phyloP scores from a whole-genome alignment of 2,329 filamentous ascomycete genomes.

The Colletotrichum lentis region DNA sequence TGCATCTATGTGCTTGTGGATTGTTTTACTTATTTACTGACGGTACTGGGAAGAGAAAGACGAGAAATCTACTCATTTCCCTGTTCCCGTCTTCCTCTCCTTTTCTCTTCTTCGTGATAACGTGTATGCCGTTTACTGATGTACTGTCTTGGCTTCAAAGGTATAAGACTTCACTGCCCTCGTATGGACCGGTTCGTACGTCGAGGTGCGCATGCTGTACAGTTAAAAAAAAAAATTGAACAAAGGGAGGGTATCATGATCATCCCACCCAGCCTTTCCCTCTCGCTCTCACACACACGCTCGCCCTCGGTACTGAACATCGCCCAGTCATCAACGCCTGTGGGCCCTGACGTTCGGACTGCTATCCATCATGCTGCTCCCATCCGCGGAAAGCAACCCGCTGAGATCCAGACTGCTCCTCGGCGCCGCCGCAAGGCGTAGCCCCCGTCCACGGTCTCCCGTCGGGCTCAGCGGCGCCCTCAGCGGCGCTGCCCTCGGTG shows the following conservation, averaged over 20 bases:
- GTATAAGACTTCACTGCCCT: background rate
- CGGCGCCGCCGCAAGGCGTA: constrained; percentile 29
- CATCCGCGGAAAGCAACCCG: constrained; percentile 63
- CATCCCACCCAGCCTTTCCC: background rate
- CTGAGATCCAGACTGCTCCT: constrained; percentile 65
- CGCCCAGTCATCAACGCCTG: constrained; percentile 40
- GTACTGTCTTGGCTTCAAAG: background rate
- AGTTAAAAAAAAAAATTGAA: background rate
- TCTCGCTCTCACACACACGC: background rate
- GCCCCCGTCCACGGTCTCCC: constrained; percentile 43
- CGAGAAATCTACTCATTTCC: background rate
- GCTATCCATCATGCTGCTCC: constrained; percentile 64
- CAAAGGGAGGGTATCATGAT: constrained; percentile 29
- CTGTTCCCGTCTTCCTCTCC: background rate
- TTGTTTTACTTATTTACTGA: background rate
- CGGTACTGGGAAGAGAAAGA: background rate
- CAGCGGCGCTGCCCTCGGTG: constrained; percentile 47
- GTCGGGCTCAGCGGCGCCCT: constrained; percentile 51
- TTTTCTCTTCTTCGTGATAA: constrained; percentile 16
- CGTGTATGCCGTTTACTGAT: constrained; percentile 20
- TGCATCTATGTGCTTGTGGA: no score
- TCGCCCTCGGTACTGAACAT: constrained; percentile 23
- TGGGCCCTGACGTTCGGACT: constrained; percentile 59
- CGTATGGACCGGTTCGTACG: background rate
- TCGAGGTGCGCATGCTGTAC: background rate